A percentile compares a stretch with the other conserved stretches of the same genome.
These are phyloP conservation scores for Penicillium olsonii DNA, from an alignment of 2,329 filamentous ascomycete genomes.

Conservation along the genomic window DNA sequence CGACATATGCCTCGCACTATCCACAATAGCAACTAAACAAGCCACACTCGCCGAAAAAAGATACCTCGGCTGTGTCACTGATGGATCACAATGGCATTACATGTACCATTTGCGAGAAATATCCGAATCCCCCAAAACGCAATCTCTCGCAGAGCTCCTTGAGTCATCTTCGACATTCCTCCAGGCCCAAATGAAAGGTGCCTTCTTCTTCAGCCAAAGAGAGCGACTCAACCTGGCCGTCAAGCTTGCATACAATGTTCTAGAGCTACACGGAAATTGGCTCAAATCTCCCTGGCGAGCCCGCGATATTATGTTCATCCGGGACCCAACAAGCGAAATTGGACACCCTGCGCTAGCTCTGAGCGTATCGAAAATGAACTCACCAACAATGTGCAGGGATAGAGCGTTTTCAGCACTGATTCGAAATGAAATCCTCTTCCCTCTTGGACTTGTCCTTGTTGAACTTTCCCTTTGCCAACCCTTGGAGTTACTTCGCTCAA, in stretches of 20 bases:
- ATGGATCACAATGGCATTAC: neutral
- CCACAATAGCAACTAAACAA: neutral
- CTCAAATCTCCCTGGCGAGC: constrained; percentile 13
- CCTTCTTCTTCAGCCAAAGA: neutral
- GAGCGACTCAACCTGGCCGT: constrained; percentile 13
- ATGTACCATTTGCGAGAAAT: neutral
- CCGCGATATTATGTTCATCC: constrained; percentile 16
- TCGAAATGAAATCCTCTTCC: constrained; percentile 14
- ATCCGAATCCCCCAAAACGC: neutral
- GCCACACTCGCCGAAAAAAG: neutral
- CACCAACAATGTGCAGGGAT: neutral
- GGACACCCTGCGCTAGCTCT: neutral
- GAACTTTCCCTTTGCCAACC: constrained; percentile 7
- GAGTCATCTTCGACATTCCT: neutral
- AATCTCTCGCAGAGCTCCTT: neutral
- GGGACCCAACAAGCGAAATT: neutral
- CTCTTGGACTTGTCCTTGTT: constrained; percentile 13
- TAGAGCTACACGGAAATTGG: constrained; percentile 24
- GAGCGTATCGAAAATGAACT: neutral
- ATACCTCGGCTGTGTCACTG: neutral
- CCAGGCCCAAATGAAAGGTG: neutral
- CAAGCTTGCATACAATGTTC: constrained; percentile 19
- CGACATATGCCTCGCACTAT: neutral
- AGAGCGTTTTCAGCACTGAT: neutral
- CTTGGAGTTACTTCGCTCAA: neutral